These are phyloP conservation scores for Microsporum canis DNA, from an alignment of 2,329 filamentous ascomycete genomes.

Conservation along the genomic window DNA sequence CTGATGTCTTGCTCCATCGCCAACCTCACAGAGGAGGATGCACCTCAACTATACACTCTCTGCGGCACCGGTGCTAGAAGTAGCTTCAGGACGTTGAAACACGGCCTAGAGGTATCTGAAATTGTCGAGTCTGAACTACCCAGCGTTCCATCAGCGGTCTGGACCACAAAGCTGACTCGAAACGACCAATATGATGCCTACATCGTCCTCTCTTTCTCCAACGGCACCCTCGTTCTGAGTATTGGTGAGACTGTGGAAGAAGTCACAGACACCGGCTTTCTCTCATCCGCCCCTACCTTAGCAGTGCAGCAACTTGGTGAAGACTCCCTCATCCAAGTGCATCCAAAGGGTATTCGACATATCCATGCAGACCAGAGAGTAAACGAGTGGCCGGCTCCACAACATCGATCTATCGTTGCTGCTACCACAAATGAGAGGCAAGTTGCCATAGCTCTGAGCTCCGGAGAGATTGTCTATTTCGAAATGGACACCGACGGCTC, in stretches of 20 bases:
- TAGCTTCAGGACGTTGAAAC: constrained; percentile 80
- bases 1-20: constrained; percentile 83
- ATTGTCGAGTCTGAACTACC: constrained; percentile 91
- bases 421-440: constrained; percentile 89
- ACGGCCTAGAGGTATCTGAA: constrained; percentile 85
- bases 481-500: constrained; percentile 91
- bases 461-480: constrained; percentile 94
- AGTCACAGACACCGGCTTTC: constrained; percentile 83
- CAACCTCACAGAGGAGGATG: constrained; percentile 83
- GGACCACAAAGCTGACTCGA: constrained; percentile 80
- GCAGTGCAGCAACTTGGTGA: constrained; percentile 91
- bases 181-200: constrained; percentile 84
- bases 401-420: constrained; percentile 89
- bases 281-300: constrained; percentile 77
- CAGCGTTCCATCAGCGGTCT: constrained; percentile 79
- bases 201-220: constrained; percentile 86
- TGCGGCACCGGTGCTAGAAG: constrained; percentile 82
- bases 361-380: constrained; percentile 65
- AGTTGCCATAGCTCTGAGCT: constrained; percentile 86
- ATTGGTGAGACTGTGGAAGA: constrained; percentile 97
- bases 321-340: constrained; percentile 83
- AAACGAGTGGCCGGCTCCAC: constrained; percentile 87
- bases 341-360: constrained; percentile 90
- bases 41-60: constrained; percentile 89
- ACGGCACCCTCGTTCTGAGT: constrained; percentile 80